Percentiles rank a stretch among this genome's conserved stretches.
Conservation (phyloP, 2,329 filamentous ascomycete genomes). For the Aspergillus aculeatus region DNA sequence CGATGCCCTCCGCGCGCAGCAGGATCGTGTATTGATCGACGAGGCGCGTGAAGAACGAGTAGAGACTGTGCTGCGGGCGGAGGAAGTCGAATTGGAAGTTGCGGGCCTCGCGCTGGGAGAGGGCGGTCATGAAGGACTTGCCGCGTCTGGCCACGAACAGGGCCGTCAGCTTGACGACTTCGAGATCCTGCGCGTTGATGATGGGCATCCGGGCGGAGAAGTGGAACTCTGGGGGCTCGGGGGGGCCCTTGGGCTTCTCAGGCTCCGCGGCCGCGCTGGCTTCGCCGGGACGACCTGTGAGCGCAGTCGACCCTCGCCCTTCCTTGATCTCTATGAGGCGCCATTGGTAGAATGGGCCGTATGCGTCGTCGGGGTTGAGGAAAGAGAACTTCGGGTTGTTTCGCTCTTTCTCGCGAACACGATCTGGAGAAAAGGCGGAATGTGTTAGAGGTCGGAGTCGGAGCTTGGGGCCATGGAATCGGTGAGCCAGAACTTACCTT, state of each 20-base stretch:
- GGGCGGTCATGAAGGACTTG: constrained; percentile 81
- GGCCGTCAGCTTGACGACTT: constrained; percentile 72
- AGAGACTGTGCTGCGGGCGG: constrained; percentile 89
- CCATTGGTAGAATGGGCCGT: constrained; percentile 88
- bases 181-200: constrained; percentile 90
- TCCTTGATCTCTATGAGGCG: constrained; percentile 80
- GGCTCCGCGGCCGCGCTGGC: constrained; percentile 51
- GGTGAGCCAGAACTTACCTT: constrained; percentile 46
- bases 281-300: constrained; percentile 71
- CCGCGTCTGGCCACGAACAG: constrained; percentile 92
- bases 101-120: constrained; percentile 82
- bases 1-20: constrained; percentile 65
- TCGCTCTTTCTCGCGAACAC: constrained; percentile 80
- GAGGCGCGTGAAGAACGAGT: constrained; percentile 90
- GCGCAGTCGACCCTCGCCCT: constrained; percentile 75
- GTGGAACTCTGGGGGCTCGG: constrained; percentile 79
- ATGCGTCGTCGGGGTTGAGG: constrained; percentile 74
- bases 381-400: constrained; percentile 91
- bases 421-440: constrained; percentile 48
- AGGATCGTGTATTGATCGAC: constrained; percentile 91
- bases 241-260: constrained; percentile 75
- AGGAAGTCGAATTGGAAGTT: constrained; percentile 98
- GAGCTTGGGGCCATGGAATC: not conserved
- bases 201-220: constrained; percentile 97
- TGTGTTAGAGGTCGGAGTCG: not conserved